phyloP scores from a whole-genome alignment of 495 filamentous ascomycete genomes.

The Penicillium robsamsonii region DNA sequence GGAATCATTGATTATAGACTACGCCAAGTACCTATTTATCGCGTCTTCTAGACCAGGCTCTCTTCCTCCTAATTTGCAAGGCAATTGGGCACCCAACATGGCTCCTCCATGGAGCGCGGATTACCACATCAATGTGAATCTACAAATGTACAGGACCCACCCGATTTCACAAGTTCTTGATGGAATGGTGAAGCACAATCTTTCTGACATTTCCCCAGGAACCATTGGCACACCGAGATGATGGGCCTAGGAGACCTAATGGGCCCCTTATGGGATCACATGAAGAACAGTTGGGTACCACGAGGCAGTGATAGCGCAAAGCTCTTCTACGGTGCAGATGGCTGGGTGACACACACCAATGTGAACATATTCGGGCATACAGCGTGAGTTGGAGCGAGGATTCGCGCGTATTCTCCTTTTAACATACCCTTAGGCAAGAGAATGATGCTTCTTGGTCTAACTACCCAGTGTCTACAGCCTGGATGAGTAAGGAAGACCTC shows the following conservation, averaged over 20 bases:
- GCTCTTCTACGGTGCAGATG: constrained; percentile 43
- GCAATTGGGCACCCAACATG: constrained; percentile 38
- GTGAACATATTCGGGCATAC: constrained; percentile 53
- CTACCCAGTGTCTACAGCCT: constrained; percentile 43
- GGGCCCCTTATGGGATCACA: constrained; percentile 43
- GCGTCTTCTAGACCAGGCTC: constrained; percentile 36
- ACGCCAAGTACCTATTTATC: constrained; percentile 47
- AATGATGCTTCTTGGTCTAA: constrained; percentile 40
- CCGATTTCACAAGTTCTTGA: neutral
- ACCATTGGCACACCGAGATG: constrained; percentile 44
- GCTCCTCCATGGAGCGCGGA: constrained; percentile 45
- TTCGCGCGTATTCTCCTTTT: neutral
- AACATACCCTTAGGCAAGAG: constrained; percentile 32
- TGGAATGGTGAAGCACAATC: neutral
- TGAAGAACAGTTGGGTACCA: constrained; percentile 52
- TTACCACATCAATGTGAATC: constrained; percentile 52
- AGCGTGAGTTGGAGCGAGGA: constrained; percentile 17
- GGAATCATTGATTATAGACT: constrained; percentile 46
- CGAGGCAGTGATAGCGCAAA: constrained; percentile 48
- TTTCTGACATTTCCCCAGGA: constrained; percentile 12
- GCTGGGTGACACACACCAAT: constrained; percentile 50
- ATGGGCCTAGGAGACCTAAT: constrained; percentile 30
- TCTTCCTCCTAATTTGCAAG: constrained; percentile 48
- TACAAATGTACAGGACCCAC: constrained; percentile 41
- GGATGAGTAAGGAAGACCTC: constrained; percentile 33